phyloP scores from a whole-genome alignment of 2,329 filamentous ascomycete species.

The Claviceps monticola region DNA sequence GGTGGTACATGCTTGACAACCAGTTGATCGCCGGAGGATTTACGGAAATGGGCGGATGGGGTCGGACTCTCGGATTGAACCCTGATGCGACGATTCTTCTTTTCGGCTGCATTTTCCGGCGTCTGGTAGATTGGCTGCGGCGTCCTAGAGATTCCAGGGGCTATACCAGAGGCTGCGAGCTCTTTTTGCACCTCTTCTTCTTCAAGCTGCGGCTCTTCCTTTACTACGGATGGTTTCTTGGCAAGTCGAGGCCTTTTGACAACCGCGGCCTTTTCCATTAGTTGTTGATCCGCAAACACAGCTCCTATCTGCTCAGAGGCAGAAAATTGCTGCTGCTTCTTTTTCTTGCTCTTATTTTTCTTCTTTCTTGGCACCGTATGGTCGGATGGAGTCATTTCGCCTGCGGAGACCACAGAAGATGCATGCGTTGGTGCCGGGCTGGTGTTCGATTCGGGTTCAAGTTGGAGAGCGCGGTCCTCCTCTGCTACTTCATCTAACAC shows the following conservation, averaged over 20 bases:
- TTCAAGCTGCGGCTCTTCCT: conserved; percentile 30
- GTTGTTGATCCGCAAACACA: not conserved
- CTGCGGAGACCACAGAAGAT: not conserved
- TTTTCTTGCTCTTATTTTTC: conserved; percentile 7
- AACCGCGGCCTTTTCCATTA: not conserved
- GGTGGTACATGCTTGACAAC: conserved; percentile 54
- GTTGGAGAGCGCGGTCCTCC: not conserved
- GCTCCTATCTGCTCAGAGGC: not conserved
- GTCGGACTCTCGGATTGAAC: conserved; percentile 46
- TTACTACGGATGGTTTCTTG: conserved; percentile 30
- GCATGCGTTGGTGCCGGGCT: not conserved
- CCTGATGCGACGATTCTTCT: conserved; percentile 16
- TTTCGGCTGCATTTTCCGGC: conserved; percentile 3
- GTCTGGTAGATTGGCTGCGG: not conserved
- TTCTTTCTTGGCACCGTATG: conserved; percentile 4
- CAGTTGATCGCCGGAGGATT: conserved; percentile 35
- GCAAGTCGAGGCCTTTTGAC: conserved; percentile 5
- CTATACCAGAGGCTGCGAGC: conserved; percentile 18
- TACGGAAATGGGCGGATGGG: conserved; percentile 53
- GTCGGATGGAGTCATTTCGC: not conserved
- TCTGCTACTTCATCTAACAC: conserved; percentile 22
- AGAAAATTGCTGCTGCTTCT: conserved; percentile 3
- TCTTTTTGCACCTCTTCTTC: conserved; percentile 15
- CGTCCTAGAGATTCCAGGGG: conserved; percentile 9
- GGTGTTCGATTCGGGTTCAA: not conserved